Evolutionary conservation across 306 rosid species (phyloP), one percentile per base, ranked within the genome.

Genomic region (Vicia faba): DNA sequence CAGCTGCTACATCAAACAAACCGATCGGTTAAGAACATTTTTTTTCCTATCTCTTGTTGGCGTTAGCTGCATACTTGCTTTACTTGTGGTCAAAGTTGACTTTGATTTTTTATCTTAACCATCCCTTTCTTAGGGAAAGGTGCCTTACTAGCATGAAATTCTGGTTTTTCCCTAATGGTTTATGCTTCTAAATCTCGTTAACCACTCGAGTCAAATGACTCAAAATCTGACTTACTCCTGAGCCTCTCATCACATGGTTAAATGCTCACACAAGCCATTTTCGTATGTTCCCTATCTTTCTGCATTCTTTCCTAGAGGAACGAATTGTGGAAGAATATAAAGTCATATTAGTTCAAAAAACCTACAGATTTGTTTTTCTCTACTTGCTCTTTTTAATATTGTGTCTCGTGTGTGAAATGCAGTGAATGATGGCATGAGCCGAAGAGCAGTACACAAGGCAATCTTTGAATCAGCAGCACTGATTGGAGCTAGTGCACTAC

Each of bases 401-500:
- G 54, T 46, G 49, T 63, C 31, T 3, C 63, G 45, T 72, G 64
- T 33, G 4, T 79, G 66, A 15, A 43, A 26, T 85, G 86, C 91
- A 90, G 99, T 88, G 79, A 95, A 95, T 54, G 97, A 88, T 12
- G 96, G 82, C 64, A 88, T 95, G 97, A 77, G 96, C 81, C 70
- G 64, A 38, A 85, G 97, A 79, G 95, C 97, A 74, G 12, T 91
- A 4, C 91, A 86, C 70, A 90, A 90, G 79, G 95, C 91, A 64
- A 18, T 90, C 36, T 77, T 93, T 51, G 97, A 93, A 79, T 86
- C 97, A 8, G 83, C 64, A 0, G 91, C 96, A 3, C 78, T 93
- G 5, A 66, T 90, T 35, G 96, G 92, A 23, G 89, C 87, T 6
- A 86, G 96, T 75, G 72, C 79, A 46, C 88, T 95, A 20, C 99